Conservation (phyloP, 108 stramenopile genomes). For the Epipyxis sp. region DNA sequence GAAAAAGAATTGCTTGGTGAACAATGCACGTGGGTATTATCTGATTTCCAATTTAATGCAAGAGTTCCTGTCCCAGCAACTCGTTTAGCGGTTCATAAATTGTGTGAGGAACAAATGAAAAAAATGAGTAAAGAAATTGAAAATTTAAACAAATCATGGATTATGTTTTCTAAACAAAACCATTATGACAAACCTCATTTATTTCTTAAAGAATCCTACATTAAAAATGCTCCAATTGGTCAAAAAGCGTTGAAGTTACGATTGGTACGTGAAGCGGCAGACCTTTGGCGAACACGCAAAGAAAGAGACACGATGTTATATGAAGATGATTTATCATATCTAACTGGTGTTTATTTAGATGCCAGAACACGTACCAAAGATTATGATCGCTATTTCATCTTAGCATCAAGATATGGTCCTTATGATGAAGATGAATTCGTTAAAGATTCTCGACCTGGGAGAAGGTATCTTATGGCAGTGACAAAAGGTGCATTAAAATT, state of each 20-base stretch:
- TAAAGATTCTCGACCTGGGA: slow-evolving; percentile 8
- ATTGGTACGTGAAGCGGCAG: background rate
- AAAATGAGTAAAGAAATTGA: background rate
- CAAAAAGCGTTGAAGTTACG: slow-evolving; percentile 17
- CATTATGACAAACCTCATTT: background rate
- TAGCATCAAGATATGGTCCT: slow-evolving; percentile 23
- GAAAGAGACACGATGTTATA: slow-evolving; percentile 8
- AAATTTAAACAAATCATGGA: background rate
- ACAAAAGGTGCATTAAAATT: background rate
- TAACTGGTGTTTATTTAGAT: background rate
- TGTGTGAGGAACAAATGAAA: slow-evolving; percentile 7
- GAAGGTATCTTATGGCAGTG: background rate
- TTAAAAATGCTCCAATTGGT: background rate
- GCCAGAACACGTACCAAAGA: background rate
- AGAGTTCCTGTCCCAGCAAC: slow-evolving; percentile 27
- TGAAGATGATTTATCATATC: slow-evolving; percentile 14
- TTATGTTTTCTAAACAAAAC: background rate
- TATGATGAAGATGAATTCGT: slow-evolving; percentile 11
- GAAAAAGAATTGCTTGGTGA: slow-evolving; percentile 10
- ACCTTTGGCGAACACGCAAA: background rate
- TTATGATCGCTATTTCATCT: slow-evolving; percentile 24
- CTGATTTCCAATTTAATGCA: slow-evolving; percentile 3
- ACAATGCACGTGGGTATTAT: background rate
- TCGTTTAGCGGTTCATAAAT: slow-evolving; percentile 8
- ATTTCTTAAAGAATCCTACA: background rate